Base-by-base conservation (phyloP, 1,139 yeast genomes). In the Debaryomyces sp. region DNA sequence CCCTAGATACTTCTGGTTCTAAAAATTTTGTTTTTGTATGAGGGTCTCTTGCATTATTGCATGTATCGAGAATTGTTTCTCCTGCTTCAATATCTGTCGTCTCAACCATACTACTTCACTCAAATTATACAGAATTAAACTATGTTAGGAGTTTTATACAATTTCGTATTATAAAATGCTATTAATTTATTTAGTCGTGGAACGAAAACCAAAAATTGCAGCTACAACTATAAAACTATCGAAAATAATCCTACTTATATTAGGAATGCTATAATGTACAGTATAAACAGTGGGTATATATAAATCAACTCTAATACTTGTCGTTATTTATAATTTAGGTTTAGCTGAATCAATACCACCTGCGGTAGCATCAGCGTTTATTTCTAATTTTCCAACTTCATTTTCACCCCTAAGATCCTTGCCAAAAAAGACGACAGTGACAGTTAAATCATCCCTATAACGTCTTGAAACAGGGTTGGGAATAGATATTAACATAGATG, bases 401-500 rank as follows among this genome's bases (percentile, higher is more conserved):
- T 74, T 68, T 36, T 69, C 74, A 1, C 70, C 69, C 15, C 68
- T 71, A 7, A 68, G 65, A 44, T 74, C 80, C 26, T 81, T 78
- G 12, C 95, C 96, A 64, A 94, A 94, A 68, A 94, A 94, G 4
- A 92, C 91, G 23, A 94, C 99, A 2, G 97, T 91, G 8, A 92
- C 98, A 0, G 98, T 92, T 61, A 94, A 77, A 64, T 94, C 99
- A 70, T 94, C 99, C 67, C 99, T 82, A 68, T 92, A 94, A 44
- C 90, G 80, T 67, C 99, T 83, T 18, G 97, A 88, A 55, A 88
- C 81, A 1, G 99, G 97, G 34, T 90, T 82, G n/a, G 99, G 98
- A 49, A 94, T 91, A 46, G 96, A 87, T 21, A 92, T 86, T 51
- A 94, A 73, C 82, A 95, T 88, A 12, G 92, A 84, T 1, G 92